These are phyloP conservation scores for Davidsoniella neocaledoniae DNA, from an alignment of 2,329 filamentous ascomycete species.

Conservation along the genomic window DNA sequence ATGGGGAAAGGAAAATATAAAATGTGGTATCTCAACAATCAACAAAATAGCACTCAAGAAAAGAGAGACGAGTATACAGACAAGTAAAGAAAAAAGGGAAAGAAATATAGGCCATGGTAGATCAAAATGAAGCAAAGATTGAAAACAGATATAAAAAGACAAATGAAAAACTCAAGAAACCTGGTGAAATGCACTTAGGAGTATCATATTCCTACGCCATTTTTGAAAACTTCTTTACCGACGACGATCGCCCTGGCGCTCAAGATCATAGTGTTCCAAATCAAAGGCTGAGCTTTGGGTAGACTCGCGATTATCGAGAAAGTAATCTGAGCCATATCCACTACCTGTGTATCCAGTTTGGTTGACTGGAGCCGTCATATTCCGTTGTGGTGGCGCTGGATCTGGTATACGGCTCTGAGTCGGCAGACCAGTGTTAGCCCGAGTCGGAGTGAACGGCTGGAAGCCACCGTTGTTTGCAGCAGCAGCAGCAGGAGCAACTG, in stretches of 20 bases:
- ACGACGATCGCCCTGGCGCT: constrained; percentile 2
- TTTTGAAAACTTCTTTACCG: neutral
- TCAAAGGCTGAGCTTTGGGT: constrained; percentile 11
- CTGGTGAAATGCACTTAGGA: neutral
- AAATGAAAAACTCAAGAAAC: neutral
- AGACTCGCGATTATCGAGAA: constrained; percentile 12
- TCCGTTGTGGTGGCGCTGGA: constrained; percentile 24
- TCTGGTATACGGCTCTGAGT: neutral
- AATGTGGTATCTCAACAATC: constrained; percentile 10
- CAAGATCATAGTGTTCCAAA: constrained; percentile 9
- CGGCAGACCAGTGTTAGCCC: constrained; percentile 11
- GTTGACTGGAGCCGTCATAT: constrained; percentile 26
- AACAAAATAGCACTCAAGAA: neutral
- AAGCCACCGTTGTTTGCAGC: constrained; percentile 1
- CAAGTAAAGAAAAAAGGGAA: neutral
- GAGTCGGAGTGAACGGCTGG: constrained; percentile 11
- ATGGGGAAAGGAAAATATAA: neutral
- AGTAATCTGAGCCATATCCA: constrained; percentile 15
- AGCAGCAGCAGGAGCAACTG: neutral
- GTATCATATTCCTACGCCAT: neutral
- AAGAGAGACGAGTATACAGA: constrained; percentile 1
- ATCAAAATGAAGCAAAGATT: neutral
- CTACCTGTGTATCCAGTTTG: constrained; percentile 11
- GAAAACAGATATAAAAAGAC: constrained; percentile 3
- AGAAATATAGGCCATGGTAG: neutral